These are phyloP conservation scores for Lachancea dasiensis DNA, from an alignment of 805 yeast species.

Conservation along the genomic window DNA sequence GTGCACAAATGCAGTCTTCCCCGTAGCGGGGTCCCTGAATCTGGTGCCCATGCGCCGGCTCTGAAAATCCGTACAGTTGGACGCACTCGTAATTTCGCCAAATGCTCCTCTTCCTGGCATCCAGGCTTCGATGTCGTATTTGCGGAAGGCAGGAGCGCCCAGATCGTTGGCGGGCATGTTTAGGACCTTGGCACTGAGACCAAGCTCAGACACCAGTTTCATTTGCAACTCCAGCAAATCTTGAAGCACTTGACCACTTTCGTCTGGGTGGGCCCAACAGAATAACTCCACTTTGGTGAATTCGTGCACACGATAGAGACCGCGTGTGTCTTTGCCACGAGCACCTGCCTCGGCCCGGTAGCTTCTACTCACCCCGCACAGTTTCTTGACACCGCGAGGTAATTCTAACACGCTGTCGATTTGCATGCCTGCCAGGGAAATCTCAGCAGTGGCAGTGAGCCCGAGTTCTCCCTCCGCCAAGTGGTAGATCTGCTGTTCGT, in stretches of 20 bases:
- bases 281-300: constrained; percentile 92
- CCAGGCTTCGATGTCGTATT: constrained; percentile 94
- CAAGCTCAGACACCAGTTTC: constrained; percentile 56
- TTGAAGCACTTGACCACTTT: constrained; percentile 49
- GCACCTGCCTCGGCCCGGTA: constrained; percentile 98
- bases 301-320: constrained; percentile 91
- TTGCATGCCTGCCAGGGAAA: constrained; percentile 79
- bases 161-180: constrained; percentile 87
- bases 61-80: constrained; percentile 91
- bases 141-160: constrained; percentile 89
- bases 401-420: constrained; percentile 44
- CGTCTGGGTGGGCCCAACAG: constrained; percentile 52
- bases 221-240: constrained; percentile 59
- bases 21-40: constrained; percentile 35
- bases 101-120: constrained; percentile 94
- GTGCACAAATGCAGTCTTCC: constrained; percentile 47
- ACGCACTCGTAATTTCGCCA: constrained; percentile 90
- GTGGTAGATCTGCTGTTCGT: constrained; percentile 79
- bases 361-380: constrained; percentile 79
- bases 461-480: constrained; percentile 51
- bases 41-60: constrained; percentile 73
- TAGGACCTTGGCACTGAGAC: constrained; percentile 72
- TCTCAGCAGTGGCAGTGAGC: constrained; percentile 92
- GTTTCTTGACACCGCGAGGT: constrained; percentile 45
- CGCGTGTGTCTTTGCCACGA: constrained; percentile 86